These are phyloP conservation scores for Cornus suecica DNA, from an alignment of 148 eudicot genomes.

Conservation along the genomic window DNA sequence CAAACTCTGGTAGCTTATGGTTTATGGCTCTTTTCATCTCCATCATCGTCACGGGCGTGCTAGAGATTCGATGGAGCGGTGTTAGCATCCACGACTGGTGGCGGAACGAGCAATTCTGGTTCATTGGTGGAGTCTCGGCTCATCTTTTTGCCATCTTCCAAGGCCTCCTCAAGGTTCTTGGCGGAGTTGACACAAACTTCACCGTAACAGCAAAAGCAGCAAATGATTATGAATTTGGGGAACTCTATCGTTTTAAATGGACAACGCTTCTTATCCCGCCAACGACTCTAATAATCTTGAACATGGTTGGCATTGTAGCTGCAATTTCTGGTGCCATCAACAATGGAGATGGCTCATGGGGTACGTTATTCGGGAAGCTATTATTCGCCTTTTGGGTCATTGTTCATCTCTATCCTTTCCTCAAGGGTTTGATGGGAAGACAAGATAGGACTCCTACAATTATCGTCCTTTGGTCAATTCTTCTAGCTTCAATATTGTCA, in stretches of 20 bases:
- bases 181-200: slow-evolving; percentile 88
- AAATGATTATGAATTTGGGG: slow-evolving; percentile 86
- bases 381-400: slow-evolving; percentile 96
- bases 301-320: slow-evolving; percentile 91
- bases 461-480: slow-evolving; percentile 88
- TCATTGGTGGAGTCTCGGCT: slow-evolving; percentile 94
- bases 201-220: slow-evolving; percentile 86
- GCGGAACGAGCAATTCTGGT: slow-evolving; percentile 98
- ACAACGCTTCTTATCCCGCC: slow-evolving; percentile 98
- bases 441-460: slow-evolving; percentile 95
- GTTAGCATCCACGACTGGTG: slow-evolving; percentile 97
- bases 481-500: slow-evolving; percentile 93
- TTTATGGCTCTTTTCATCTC: slow-evolving; percentile 92
- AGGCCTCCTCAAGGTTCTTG: slow-evolving; percentile 91
- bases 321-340: slow-evolving; percentile 89
- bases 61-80: slow-evolving; percentile 90
- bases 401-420: slow-evolving; percentile 90
- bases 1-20: slow-evolving; percentile 87
- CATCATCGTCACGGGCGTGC: slow-evolving; percentile 74
- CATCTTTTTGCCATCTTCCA: slow-evolving; percentile 94
- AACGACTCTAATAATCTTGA: slow-evolving; percentile 80
- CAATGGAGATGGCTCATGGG: slow-evolving; percentile 88
- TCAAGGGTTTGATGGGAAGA: slow-evolving; percentile 96
- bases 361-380: slow-evolving; percentile 91
- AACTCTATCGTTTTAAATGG: slow-evolving; percentile 94